These are phyloP conservation scores for Wallacemonas collosoma DNA, from an alignment of 208 protist genomes.

Conservation along the genomic window DNA sequence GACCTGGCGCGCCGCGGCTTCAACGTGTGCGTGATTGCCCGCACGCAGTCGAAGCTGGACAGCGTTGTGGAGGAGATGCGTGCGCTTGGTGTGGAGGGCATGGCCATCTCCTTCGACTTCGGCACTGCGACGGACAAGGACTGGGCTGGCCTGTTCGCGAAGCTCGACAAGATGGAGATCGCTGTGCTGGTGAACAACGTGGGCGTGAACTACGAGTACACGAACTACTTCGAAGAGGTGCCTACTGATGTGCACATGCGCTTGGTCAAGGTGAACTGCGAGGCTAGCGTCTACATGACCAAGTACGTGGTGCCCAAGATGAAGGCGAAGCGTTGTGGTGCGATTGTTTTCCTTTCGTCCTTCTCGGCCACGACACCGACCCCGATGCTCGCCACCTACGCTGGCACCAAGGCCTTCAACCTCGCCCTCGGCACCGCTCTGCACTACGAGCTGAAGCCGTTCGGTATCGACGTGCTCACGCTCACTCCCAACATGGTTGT, in stretches of 20 bases:
- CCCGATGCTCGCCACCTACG: constrained; percentile 83
- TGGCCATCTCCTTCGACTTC: constrained; percentile 88
- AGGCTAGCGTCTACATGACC: constrained; percentile 84
- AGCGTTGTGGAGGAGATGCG: constrained; percentile 69
- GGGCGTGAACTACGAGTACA: constrained; percentile 91
- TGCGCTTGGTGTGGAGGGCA: constrained; percentile 67
- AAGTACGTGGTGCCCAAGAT: constrained; percentile 80
- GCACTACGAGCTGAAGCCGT: constrained; percentile 64
- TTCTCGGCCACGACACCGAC: constrained; percentile 69
- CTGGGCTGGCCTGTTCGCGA: constrained; percentile 59
- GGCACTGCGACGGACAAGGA: constrained; percentile 43
- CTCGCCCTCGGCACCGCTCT: constrained; percentile 64
- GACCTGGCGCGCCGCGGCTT: constrained; percentile 91
- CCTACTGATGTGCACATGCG: constrained; percentile 59
- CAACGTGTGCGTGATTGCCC: constrained; percentile 91
- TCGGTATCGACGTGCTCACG: constrained; percentile 67
- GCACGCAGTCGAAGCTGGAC: constrained; percentile 90
- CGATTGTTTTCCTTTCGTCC: constrained; percentile 81
- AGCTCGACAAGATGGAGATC: constrained; percentile 58
- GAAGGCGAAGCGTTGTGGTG: constrained; percentile 61
- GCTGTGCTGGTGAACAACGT: constrained; percentile 93
- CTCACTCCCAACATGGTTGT: constrained; percentile 82
- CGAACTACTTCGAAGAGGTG: constrained; percentile 86
- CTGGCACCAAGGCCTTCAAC: constrained; percentile 89
- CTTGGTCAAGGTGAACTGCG: constrained; percentile 87